Percentiles rank a stretch among this genome's conserved stretches.
These are phyloP conservation scores for Saccharomycopsis sp. DNA, from an alignment of 805 yeast genomes.

Conservation along the genomic window DNA sequence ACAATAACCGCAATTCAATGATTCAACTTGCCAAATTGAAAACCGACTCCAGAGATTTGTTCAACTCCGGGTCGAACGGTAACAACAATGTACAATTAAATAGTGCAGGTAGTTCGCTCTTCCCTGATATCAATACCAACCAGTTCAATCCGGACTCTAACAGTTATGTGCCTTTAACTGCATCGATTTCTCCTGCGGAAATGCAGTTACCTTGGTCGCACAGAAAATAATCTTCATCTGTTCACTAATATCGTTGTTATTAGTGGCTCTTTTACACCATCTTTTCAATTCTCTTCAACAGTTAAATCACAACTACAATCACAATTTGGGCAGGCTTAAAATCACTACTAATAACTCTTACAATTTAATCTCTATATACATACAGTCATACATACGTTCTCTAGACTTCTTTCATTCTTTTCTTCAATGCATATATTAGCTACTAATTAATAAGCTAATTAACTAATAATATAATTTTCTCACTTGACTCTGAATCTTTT, in stretches of 20 bases:
- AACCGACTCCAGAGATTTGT: not conserved
- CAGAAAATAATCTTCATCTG: not conserved
- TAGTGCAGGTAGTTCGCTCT: constrained; percentile 19
- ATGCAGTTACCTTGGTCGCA: not conserved
- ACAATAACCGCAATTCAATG: not conserved
- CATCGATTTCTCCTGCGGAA: constrained; percentile 15
- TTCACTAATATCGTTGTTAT: not conserved
- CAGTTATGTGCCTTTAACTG: constrained; percentile 16
- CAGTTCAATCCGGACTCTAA: constrained; percentile 18
- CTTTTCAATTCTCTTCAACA: not conserved
- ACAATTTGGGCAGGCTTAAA: not conserved
- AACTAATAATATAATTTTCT: too few relatives aligned
- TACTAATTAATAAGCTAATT: too few relatives aligned
- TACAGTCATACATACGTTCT: not conserved
- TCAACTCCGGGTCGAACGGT: not conserved
- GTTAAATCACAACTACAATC: not conserved
- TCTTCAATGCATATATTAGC: not conserved
- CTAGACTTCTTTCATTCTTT: not conserved
- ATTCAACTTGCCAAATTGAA: constrained; percentile 7
- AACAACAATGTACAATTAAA: constrained; percentile 6
- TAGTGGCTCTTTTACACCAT: not conserved
- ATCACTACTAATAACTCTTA: not conserved
- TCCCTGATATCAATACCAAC: constrained; percentile 16
- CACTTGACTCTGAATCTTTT: too few relatives aligned
- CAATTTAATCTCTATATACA: not conserved